These are phyloP conservation scores for Marasmius tenuissimus DNA, from an alignment of 1,284 basidiomycete genomes.

Conservation along the genomic window DNA sequence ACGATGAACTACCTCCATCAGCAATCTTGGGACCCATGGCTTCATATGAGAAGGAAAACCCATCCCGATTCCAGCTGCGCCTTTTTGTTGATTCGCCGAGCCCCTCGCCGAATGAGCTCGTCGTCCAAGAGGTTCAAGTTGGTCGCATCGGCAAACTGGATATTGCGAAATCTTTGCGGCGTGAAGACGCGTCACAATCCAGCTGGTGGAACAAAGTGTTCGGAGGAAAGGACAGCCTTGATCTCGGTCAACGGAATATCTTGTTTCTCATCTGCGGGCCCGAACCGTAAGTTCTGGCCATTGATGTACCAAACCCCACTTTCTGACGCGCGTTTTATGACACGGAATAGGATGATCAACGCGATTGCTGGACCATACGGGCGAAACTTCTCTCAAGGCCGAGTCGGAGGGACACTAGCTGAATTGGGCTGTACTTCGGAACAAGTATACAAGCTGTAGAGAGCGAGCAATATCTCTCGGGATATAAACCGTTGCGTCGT, in stretches of 20 bases:
- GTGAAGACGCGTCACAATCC: constrained; percentile 22
- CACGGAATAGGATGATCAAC: constrained; percentile 73
- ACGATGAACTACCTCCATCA: constrained; percentile 65
- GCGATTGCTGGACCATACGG: constrained; percentile 77
- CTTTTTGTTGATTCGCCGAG: constrained; percentile 58
- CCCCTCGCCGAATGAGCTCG: constrained; percentile 25
- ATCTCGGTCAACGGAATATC: constrained; percentile 34
- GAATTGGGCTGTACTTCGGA: constrained; percentile 60
- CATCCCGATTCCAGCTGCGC: constrained; percentile 53
- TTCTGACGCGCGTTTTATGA: neutral
- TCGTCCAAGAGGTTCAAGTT: constrained; percentile 29
- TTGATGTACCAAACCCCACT: constrained; percentile 7
- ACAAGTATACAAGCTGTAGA: constrained; percentile 72
- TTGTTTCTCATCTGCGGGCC: constrained; percentile 79
- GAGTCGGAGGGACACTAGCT: constrained; percentile 65
- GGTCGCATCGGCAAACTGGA: constrained; percentile 54
- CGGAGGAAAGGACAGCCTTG: constrained; percentile 19
- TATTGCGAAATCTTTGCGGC: constrained; percentile 33
- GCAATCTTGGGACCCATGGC: constrained; percentile 52
- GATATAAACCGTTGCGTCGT: neutral
- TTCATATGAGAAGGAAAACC: constrained; percentile 44
- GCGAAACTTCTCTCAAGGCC: constrained; percentile 73
- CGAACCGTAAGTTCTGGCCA: constrained; percentile 56
- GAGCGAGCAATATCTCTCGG: neutral
- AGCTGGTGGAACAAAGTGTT: constrained; percentile 49